phyloP scores from a whole-genome alignment of 2,329 filamentous ascomycete species.

The Amauroascus verrucosus region DNA sequence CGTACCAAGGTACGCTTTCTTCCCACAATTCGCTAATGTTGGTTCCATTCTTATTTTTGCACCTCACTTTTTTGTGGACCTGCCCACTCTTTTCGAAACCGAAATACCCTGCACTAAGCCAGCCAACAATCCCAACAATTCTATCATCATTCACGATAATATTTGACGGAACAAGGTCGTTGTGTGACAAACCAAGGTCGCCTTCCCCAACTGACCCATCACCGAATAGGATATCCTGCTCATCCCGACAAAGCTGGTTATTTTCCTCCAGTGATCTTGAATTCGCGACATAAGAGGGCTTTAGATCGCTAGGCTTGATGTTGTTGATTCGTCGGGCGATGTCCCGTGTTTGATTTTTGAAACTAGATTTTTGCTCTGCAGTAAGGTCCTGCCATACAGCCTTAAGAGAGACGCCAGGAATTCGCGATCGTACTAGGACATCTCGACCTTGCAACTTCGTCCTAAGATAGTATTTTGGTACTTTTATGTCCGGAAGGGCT shows the following conservation, averaged over 20 bases:
- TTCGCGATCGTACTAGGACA: conserved; percentile 32
- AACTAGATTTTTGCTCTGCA: conserved; percentile 23
- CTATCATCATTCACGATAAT: conserved; percentile 30
- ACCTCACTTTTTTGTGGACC: conserved; percentile 27
- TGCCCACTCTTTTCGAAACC: conserved; percentile 26
- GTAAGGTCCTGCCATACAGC: conserved; percentile 23
- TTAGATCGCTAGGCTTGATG: conserved; percentile 5
- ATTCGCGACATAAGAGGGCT: conserved; percentile 10
- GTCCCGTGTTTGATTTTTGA: conserved; percentile 31
- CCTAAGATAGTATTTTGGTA: conserved; percentile 30
- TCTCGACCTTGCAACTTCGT: conserved; percentile 32
- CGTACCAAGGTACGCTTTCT: conserved; percentile 24
- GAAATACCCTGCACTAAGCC: conserved; percentile 34
- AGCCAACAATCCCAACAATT: conserved; percentile 32
- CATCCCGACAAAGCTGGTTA: conserved; percentile 17
- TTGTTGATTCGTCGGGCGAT: conserved; percentile 21
- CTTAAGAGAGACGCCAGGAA: conserved; percentile 33
- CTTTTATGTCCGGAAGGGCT: conserved; percentile 25
- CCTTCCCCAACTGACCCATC: conserved; percentile 19
- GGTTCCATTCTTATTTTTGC: conserved; percentile 14
- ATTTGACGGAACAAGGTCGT: conserved; percentile 30
- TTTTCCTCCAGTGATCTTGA: neutral
- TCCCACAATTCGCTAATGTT: conserved; percentile 15
- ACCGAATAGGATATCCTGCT: conserved; percentile 28
- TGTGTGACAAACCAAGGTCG: conserved; percentile 28